Evolutionary conservation across 495 filamentous ascomycete genomes (phyloP).

Genomic region (Diplogelasinospora grovesii): DNA sequence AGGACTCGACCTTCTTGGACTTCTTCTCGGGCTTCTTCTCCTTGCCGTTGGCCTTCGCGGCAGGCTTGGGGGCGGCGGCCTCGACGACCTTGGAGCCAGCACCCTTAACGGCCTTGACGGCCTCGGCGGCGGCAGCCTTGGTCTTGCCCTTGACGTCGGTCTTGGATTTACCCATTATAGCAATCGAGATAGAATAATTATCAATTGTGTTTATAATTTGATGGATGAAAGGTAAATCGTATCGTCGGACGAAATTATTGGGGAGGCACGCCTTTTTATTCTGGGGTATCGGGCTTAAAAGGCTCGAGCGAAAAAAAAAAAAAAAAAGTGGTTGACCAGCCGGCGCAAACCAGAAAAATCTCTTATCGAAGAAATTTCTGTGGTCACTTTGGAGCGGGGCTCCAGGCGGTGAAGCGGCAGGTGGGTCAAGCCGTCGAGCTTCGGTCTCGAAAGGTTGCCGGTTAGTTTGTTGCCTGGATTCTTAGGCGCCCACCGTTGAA

Average conservation of each 20-base stretch:
- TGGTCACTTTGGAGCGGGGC: conserved; percentile 6
- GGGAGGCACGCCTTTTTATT: conserved; percentile 14
- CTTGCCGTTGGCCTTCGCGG: conserved; percentile 28
- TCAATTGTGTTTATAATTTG: conserved; percentile 18
- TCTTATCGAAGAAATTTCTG: conserved; percentile 3
- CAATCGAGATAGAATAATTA: conserved; percentile 10
- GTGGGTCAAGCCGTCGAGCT: too few species aligned
- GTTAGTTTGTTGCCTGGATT: conserved; percentile 1
- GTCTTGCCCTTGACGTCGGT: conserved; percentile 43
- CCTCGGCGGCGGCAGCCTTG: conserved; percentile 39
- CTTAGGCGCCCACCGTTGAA: conserved; percentile 2
- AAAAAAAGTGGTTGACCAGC: conserved; percentile 21
- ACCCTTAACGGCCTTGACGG: conserved; percentile 39
- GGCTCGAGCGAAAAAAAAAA: too few species aligned
- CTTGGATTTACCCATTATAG: conserved; percentile 52
- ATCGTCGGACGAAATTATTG: conserved; percentile 8
- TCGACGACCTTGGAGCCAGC: conserved; percentile 41
- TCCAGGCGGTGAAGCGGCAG: too few species aligned
- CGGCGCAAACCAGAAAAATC: conserved; percentile 1
- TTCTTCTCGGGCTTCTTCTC: conserved; percentile 17
- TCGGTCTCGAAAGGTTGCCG: too few species aligned
- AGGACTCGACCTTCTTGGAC: conserved; percentile 17
- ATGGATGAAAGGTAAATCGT: conserved; percentile 1
- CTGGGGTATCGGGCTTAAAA: too few species aligned
- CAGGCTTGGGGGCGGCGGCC: conserved; percentile 36